These are phyloP conservation scores for Datura wrightii DNA, from an alignment of 257 asterid genomes.

Conservation along the genomic window DNA sequence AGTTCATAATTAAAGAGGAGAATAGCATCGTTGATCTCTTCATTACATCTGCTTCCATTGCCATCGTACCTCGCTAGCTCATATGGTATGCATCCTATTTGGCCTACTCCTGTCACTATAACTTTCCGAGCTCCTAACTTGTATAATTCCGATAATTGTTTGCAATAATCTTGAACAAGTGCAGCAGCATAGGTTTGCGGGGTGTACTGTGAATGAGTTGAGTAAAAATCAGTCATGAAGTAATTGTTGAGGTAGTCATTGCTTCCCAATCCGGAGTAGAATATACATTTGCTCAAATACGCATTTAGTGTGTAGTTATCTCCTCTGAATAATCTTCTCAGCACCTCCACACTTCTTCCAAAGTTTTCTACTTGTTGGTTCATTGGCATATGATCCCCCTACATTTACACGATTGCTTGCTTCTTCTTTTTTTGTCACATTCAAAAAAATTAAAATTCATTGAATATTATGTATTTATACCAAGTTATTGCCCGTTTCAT, in stretches of 20 bases:
- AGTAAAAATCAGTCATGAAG: constrained; percentile 75
- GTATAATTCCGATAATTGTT: constrained; percentile 63
- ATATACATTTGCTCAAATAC: constrained; percentile 71
- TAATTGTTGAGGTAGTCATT: constrained; percentile 92
- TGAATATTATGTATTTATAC: constrained; percentile 36
- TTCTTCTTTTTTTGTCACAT: too few relatives aligned
- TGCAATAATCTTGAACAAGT: constrained; percentile 72
- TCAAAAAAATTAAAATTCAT: neutral
- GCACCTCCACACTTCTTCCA: constrained; percentile 58
- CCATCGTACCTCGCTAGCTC: constrained; percentile 75
- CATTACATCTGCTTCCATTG: constrained; percentile 78
- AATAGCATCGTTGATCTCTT: constrained; percentile 81
- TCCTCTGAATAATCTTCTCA: constrained; percentile 70
- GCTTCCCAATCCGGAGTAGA: constrained; percentile 89
- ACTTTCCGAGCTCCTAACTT: constrained; percentile 84
- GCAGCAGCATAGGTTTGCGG: constrained; percentile 74
- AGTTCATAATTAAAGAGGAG: constrained; percentile 71
- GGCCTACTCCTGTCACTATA: constrained; percentile 71
- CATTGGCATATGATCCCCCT: constrained; percentile 89
- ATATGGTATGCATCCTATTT: constrained; percentile 88
- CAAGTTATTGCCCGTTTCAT: constrained; percentile 93
- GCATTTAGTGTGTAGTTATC: constrained; percentile 50
- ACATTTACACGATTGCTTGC: neutral
- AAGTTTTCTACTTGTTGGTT: constrained; percentile 71
- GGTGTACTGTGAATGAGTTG: constrained; percentile 60